phyloP scores from a whole-genome alignment of 345 rosid species.

The Raphanus raphanistrum region DNA sequence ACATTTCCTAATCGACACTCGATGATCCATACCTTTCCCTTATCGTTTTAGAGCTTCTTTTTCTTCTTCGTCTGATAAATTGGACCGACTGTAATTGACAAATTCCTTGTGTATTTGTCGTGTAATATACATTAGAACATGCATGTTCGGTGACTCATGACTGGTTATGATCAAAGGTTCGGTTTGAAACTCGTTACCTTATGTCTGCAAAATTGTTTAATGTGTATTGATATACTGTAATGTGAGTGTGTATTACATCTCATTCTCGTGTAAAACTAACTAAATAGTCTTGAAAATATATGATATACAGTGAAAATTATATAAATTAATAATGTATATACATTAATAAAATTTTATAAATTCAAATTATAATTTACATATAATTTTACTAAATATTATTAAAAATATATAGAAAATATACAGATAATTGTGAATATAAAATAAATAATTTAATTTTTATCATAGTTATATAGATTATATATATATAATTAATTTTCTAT shows the following conservation, averaged over 20 bases:
- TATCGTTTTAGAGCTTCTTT: conserved; percentile 21
- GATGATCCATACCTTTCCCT: conserved; percentile 21
- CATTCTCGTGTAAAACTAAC: not conserved
- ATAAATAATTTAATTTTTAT: no score
- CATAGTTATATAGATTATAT: no score
- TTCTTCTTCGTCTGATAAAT: not conserved
- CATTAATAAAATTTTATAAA: no score
- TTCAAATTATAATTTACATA: no score
- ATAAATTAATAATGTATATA: no score
- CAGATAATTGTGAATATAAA: no score
- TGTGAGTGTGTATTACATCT: not conserved
- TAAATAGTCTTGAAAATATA: no score
- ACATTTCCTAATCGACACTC: conserved; percentile 29
- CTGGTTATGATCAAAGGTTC: conserved; percentile 6
- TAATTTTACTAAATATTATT: no score
- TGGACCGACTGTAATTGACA: conserved; percentile 27
- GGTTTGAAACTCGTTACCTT: conserved; percentile 22
- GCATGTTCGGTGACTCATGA: conserved; percentile 20
- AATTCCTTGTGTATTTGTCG: conserved; percentile 32
- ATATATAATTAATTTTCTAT: no score
- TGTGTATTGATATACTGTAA: not conserved
- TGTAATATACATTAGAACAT: conserved; percentile 15
- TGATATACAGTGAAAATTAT: no score
- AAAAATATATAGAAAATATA: no score
- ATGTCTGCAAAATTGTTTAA: not conserved